These are phyloP conservation scores for Porphyrellus cyaneotinctus DNA, from an alignment of 768 basidiomycete species.

Conservation along the genomic window DNA sequence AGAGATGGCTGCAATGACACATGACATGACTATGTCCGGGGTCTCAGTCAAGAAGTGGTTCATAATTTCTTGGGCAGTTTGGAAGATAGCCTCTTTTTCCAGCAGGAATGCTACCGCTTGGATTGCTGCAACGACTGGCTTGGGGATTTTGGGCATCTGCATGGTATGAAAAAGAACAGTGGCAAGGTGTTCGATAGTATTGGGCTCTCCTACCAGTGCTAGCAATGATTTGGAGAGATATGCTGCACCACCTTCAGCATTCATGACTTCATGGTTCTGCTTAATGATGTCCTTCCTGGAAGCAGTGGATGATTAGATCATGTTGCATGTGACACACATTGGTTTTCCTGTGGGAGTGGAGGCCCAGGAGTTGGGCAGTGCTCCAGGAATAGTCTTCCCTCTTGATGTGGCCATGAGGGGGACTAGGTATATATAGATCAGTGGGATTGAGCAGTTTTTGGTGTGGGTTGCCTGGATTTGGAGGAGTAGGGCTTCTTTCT, in stretches of 20 bases:
- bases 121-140: not conserved
- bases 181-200: not conserved
- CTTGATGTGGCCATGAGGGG: not conserved
- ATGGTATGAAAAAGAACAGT: not conserved
- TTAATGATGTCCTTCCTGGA: not conserved
- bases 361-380: not conserved
- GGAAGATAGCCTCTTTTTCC: not conserved
- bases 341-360: not conserved
- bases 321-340: not conserved
- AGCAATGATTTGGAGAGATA: not conserved
- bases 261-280: not conserved
- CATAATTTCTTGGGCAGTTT: accelerated
- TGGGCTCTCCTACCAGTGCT: not conserved
- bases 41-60: accelerated
- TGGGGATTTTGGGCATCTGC: not conserved
- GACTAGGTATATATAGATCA: not conserved
- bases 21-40: accelerated
- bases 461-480: no score
- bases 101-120: not conserved
- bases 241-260: not conserved
- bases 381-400: not conserved
- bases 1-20: not conserved
- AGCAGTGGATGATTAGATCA: no score
- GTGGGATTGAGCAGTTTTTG: no score
- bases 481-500: not conserved